Base-by-base conservation (phyloP, 148 eudicot genomes). In the Rhododendron vialii region DNA sequence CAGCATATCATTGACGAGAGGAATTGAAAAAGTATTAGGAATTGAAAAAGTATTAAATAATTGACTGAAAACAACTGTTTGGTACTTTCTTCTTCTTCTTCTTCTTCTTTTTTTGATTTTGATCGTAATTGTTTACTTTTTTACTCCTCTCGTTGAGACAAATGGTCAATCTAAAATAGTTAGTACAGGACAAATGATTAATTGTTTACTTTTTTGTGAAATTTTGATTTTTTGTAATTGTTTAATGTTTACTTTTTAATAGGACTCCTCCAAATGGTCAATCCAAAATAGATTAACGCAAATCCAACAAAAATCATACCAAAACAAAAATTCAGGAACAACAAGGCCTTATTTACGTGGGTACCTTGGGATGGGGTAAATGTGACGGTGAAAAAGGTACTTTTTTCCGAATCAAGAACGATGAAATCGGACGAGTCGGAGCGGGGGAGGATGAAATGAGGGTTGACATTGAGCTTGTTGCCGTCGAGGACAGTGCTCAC, bases 401-500 rank as follows among this genome's bases (percentile, higher is more conserved):
- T 94, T 22, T 67, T 76, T 10, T 85, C 78, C 12, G 93, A 86
- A 87, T 95, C 98, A 59, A 94, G 96, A n/a, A 95, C 43, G 38
- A 94, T 17, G 80, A 93, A 84, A 90, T 92, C 91, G 55, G 90
- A 86, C 1, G 90, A 91, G 15, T 82, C 85, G n/a, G 59, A 82
- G 33, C 67, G 65, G 59, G 92, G 82, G 26, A 82, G 80, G 22
- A 93, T 69, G 2, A 90, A 90, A 41, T 90, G 87, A 51, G 98
- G 98, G 81, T 89, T 91, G 13, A 95, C 55, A 0, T 85, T 30
- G 14, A 87, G 35, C 82, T 94, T 92, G 87, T 95, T 74, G 83
- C 96, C 96, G 86, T 94, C 91, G 69, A 95, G 17, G 26, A 95
- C 88, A 75, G 95, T 95, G 85, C 77, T 90, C 20, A 94, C 96